These are phyloP conservation scores for Platanthera zijinensis DNA, from an alignment of 106 monocot genomes.

Conservation along the genomic window DNA sequence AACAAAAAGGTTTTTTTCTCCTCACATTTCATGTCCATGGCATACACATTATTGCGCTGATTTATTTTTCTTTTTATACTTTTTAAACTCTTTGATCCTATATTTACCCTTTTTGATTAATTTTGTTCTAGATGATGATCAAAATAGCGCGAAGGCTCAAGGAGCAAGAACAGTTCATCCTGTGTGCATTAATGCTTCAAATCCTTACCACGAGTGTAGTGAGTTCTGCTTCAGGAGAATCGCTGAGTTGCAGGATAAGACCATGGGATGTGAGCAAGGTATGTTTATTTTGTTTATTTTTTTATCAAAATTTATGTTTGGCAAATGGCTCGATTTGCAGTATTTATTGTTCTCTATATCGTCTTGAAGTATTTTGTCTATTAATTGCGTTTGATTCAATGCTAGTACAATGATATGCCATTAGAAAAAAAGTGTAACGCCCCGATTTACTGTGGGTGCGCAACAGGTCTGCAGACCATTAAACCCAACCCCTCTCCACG, in stretches of 20 bases:
- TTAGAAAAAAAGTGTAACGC: too few species aligned
- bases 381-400: neutral
- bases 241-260: constrained; percentile 27
- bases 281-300: constrained; percentile 5
- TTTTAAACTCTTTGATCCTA: neutral
- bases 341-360: neutral
- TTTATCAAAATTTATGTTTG: neutral
- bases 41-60: neutral
- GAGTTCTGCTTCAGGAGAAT: constrained; percentile 55
- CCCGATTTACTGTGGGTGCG: too few species aligned
- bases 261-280: neutral
- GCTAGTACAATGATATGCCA: too few species aligned
- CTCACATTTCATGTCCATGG: neutral
- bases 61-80: neutral
- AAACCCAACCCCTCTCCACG: too few species aligned
- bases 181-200: constrained; percentile 36
- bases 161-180: constrained; percentile 35
- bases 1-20: constrained; percentile 6
- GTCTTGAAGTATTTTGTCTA: neutral
- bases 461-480: too few species aligned
- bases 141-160: constrained; percentile 5
- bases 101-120: neutral
- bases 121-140: constrained; percentile 16
- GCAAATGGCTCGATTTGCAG: neutral
- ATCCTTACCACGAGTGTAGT: constrained; percentile 44